phyloP scores from a whole-genome alignment of 176 grass and related monocot species.

The Aegilops longissima region DNA sequence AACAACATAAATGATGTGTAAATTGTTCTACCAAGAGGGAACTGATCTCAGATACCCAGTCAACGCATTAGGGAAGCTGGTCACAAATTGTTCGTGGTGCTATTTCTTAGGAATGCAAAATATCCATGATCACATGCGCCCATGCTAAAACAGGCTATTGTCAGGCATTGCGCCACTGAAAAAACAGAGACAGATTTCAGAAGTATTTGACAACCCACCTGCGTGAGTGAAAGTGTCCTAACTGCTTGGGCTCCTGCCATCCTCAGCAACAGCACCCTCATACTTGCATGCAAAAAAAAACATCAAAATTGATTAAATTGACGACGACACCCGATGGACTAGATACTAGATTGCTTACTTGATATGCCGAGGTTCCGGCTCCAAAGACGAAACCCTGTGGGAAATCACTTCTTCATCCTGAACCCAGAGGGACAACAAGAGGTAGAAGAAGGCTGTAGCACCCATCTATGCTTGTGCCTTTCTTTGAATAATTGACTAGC shows the following conservation, averaged over 20 bases:
- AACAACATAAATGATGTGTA: neutral
- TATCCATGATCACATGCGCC: neutral
- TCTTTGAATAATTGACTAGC: too few relatives aligned
- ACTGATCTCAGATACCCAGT: neutral
- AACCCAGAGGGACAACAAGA: neutral
- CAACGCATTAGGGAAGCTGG: neutral
- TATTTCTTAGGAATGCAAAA: neutral
- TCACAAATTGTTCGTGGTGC: neutral
- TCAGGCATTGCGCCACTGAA: neutral
- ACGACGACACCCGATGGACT: neutral
- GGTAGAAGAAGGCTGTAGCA: neutral
- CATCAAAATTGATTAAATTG: neutral
- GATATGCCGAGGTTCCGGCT: conserved; percentile 39
- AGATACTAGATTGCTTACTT: neutral
- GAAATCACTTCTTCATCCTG: conserved; percentile 36
- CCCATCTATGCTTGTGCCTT: neutral
- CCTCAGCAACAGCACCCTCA: conserved; percentile 44
- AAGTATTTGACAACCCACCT: neutral
- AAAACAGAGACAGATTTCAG: neutral
- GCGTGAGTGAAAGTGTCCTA: conserved; percentile 50
- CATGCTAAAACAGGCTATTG: neutral
- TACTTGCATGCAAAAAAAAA: conserved; percentile 13
- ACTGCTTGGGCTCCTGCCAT: conserved; percentile 40
- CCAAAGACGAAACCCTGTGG: conserved; percentile 46
- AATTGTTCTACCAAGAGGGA: neutral